Conservation (phyloP, 2,329 filamentous ascomycete species). For the Fusarium lyarnte region DNA sequence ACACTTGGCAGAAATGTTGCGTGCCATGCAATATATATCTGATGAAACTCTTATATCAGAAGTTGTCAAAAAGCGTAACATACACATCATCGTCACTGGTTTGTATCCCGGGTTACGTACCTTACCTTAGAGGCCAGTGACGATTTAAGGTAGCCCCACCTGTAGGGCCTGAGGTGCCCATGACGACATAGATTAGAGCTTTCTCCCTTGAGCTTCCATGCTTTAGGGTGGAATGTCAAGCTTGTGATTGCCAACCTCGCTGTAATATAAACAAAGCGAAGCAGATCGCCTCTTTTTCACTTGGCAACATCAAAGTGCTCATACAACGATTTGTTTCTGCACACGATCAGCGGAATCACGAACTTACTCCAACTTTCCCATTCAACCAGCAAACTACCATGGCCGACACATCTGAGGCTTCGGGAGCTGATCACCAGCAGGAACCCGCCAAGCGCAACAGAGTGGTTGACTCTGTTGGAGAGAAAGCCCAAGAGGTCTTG, state of each 20-base stretch:
- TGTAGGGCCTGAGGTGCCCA: constrained; percentile 12
- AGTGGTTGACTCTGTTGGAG: constrained; percentile 52
- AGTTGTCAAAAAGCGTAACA: constrained; percentile 14
- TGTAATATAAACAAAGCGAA: constrained; percentile 16
- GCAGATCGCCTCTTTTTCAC: not conserved
- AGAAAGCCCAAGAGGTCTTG: constrained; percentile 62
- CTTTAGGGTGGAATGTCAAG: constrained; percentile 27
- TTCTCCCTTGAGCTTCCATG: constrained; percentile 25
- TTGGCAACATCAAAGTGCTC: not conserved
- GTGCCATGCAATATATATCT: not conserved
- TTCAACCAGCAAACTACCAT: constrained; percentile 20
- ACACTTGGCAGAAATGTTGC: not conserved
- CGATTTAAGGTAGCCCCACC: constrained; percentile 22
- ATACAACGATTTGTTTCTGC: not conserved
- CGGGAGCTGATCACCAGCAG: constrained; percentile 32
- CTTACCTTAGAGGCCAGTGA: not conserved
- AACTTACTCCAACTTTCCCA: not conserved
- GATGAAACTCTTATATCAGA: constrained; percentile 12
- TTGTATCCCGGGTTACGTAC: too few species aligned
- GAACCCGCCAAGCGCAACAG: constrained; percentile 41
- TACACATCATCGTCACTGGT: constrained; percentile 6
- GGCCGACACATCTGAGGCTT: constrained; percentile 39
- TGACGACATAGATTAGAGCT: constrained; percentile 38
- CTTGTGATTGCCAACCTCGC: constrained; percentile 23
- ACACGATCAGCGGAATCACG: not conserved